Evolutionary conservation across 2,329 filamentous ascomycete genomes (phyloP).

Genomic region (Fusarium secorum): DNA sequence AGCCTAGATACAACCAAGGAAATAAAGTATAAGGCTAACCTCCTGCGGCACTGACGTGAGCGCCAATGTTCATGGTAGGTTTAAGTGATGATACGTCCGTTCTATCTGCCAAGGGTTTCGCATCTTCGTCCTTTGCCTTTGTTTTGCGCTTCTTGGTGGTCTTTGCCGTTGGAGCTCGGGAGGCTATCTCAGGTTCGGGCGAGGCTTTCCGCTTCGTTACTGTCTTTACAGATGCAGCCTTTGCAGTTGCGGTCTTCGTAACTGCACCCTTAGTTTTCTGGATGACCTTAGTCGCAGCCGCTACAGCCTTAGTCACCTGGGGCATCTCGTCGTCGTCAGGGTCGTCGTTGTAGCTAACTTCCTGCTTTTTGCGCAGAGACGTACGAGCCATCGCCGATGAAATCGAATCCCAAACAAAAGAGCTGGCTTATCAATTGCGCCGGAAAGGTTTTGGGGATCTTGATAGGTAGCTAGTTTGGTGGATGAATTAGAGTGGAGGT

Average conservation of each 20-base stretch:
- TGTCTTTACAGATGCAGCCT: conserved; percentile 35
- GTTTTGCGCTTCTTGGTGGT: conserved; percentile 55
- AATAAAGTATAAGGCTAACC: conserved; percentile 63
- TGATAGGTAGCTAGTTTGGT: background rate
- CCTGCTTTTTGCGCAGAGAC: conserved; percentile 46
- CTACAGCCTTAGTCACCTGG: conserved; percentile 21
- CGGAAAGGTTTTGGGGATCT: background rate
- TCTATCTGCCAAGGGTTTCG: conserved; percentile 72
- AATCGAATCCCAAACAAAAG: background rate
- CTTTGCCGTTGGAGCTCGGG: conserved; percentile 35
- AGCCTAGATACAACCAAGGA: conserved; percentile 6
- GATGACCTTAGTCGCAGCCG: conserved; percentile 35
- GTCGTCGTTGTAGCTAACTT: conserved; percentile 46
- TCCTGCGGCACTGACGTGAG: conserved; percentile 90
- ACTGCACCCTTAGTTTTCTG: conserved; percentile 41
- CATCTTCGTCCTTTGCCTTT: conserved; percentile 51
- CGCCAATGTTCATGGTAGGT: conserved; percentile 81
- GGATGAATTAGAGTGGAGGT: background rate
- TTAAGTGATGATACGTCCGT: conserved; percentile 71
- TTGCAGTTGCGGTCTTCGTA: conserved; percentile 36
- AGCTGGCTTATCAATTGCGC: background rate
- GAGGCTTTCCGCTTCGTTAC: conserved; percentile 47
- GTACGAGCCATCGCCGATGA: conserved; percentile 45
- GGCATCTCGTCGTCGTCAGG: conserved; percentile 33
- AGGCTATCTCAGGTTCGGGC: conserved; percentile 31